Conservation (phyloP, 139 green algal genomes). For the Volvox reticuliferus region DNA sequence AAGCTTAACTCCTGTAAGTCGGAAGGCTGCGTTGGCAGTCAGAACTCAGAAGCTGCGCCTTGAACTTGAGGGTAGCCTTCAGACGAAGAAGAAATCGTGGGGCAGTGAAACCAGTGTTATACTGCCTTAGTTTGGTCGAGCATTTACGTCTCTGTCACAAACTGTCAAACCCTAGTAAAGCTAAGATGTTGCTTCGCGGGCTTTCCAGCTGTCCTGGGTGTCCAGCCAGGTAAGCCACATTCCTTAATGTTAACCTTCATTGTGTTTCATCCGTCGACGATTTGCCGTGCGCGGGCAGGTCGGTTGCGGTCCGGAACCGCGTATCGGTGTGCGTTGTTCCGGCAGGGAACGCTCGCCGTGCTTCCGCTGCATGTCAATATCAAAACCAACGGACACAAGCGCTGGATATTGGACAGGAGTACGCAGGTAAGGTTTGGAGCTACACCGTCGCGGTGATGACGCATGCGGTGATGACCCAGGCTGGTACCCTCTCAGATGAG, state of each 20-base stretch:
- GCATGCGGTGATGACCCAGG: not conserved
- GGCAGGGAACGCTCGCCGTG: not conserved
- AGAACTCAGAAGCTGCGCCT: too few species aligned
- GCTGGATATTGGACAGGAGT: not conserved
- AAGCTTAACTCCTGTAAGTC: too few species aligned
- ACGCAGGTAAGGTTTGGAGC: not conserved
- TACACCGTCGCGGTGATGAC: not conserved
- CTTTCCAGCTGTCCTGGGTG: not conserved
- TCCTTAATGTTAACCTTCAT: not conserved
- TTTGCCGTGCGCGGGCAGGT: not conserved
- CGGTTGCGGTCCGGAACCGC: not conserved
- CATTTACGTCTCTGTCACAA: too few species aligned
- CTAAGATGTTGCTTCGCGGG: constrained; percentile 16
- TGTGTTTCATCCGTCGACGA: not conserved
- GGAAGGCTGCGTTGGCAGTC: too few species aligned
- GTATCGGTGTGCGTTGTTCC: not conserved
- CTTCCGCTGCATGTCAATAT: not conserved
- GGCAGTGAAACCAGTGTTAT: too few species aligned
- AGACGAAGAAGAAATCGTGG: too few species aligned
- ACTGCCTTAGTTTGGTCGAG: too few species aligned
- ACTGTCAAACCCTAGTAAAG: constrained; percentile 1
- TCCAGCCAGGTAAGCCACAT: not conserved
- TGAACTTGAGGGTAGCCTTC: too few species aligned
- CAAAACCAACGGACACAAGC: not conserved
- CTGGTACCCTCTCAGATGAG: not conserved